Percentiles rank a stretch among this genome's conserved stretches.
phyloP scores from a whole-genome alignment of 306 rosid genomes.

The Sophora flavescens region DNA sequence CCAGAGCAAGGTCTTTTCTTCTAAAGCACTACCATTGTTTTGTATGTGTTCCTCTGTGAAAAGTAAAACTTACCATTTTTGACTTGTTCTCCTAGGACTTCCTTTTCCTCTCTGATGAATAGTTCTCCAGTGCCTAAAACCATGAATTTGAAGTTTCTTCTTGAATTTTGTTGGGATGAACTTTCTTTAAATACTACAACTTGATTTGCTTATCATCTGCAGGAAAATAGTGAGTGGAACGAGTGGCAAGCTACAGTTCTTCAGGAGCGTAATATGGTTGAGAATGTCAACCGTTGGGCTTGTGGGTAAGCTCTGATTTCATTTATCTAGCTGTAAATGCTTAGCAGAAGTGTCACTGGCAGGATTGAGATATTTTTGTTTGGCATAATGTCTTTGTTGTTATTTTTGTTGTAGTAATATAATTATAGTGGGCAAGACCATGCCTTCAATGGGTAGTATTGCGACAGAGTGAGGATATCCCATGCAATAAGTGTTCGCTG shows the following conservation, averaged over 20 bases:
- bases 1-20: conserved; percentile 1
- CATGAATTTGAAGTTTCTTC: conserved; percentile 19
- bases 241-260: conserved; percentile 89
- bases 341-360: conserved; percentile 12
- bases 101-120: conserved; percentile 19
- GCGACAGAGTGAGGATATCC: conserved; percentile 1
- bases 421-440: neutral
- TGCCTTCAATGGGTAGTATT: conserved; percentile 17
- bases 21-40: conserved; percentile 18
- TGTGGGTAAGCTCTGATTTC: conserved; percentile 80
- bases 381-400: neutral
- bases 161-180: conserved; percentile 14
- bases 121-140: conserved; percentile 1
- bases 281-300: conserved; percentile 92
- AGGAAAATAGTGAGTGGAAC: conserved; percentile 87
- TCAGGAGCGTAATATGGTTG: conserved; percentile 86
- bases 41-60: neutral
- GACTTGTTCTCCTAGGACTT: conserved; percentile 19
- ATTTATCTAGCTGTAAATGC: conserved; percentile 33
- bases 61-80: neutral
- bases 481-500: conserved; percentile 1
- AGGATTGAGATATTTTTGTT: conserved; percentile 4
- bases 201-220: conserved; percentile 42
- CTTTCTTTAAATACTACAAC: conserved; percentile 6
- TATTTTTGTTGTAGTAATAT: conserved; percentile 20